A percentile compares a stretch with the other conserved stretches of the same genome.
phyloP scores from a whole-genome alignment of 176 grass and related monocot species.

The Rhynchospora breviuscula region DNA sequence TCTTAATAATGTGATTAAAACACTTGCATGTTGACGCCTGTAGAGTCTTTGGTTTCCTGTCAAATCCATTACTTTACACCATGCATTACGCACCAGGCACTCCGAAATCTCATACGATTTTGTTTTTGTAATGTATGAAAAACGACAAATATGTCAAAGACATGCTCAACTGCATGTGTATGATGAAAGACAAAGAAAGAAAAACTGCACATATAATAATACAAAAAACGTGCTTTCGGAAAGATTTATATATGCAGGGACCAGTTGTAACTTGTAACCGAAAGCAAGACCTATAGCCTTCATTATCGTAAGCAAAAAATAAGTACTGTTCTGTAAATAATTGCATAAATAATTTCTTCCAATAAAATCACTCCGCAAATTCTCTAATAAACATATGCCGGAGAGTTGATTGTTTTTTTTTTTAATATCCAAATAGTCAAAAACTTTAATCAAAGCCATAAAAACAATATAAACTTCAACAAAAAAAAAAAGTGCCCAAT shows the following conservation, averaged over 20 bases:
- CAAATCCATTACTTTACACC: no score
- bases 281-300: neutral
- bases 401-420: no score
- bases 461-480: no score
- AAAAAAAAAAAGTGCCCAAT: no score
- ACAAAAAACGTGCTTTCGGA: neutral
- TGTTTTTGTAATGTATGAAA: neutral
- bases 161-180: neutral
- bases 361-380: no score
- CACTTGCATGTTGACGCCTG: neutral
- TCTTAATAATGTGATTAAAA: neutral
- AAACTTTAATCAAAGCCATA: no score
- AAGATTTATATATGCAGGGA: neutral
- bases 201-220: neutral
- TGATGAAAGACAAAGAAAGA: neutral
- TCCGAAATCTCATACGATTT: neutral
- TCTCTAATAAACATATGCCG: no score
- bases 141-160: conserved; percentile 3
- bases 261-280: neutral
- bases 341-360: no score
- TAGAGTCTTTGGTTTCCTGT: no score
- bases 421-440: no score
- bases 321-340: no score
- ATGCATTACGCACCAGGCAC: no score
- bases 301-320: neutral